Conservation (phyloP, 345 rosid species). For the Eucalyptus dawsonii region DNA sequence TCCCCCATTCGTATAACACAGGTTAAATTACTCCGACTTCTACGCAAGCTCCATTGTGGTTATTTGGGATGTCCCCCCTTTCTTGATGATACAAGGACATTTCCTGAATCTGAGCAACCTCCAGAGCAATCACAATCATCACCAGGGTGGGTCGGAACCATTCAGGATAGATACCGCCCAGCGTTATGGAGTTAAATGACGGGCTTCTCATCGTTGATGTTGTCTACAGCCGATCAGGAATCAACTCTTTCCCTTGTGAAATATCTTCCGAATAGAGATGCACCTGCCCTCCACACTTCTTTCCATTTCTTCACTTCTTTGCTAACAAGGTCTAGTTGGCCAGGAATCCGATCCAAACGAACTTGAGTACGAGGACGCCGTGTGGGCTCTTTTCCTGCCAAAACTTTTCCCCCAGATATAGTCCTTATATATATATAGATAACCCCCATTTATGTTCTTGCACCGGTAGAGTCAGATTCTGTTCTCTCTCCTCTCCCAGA, state of each 20-base stretch:
- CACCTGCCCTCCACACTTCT: constrained; percentile 13
- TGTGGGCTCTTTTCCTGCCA: constrained; percentile 45
- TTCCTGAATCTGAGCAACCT: constrained; percentile 33
- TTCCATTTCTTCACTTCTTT: constrained; percentile 18
- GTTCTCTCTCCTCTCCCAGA: constrained; percentile 42
- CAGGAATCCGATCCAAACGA: constrained; percentile 41
- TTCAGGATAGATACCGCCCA: constrained; percentile 40
- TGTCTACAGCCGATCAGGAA: constrained; percentile 62
- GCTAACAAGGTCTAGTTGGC: constrained; percentile 81
- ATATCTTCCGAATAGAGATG: constrained; percentile 47
- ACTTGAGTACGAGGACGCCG: constrained; percentile 55
- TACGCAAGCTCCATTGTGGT: constrained; percentile 56
- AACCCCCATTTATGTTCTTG: constrained; percentile 1
- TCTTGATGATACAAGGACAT: constrained; percentile 45
- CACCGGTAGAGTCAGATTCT: constrained; percentile 15
- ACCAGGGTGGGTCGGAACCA: constrained; percentile 42
- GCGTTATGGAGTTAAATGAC: constrained; percentile 31
- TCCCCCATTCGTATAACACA: constrained; percentile 29
- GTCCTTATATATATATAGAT: constrained; percentile 4
- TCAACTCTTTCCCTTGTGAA: constrained; percentile 49
- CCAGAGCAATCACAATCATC: constrained; percentile 40
- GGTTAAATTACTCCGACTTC: not conserved
- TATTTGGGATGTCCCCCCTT: constrained; percentile 62
- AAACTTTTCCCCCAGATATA: constrained; percentile 26
- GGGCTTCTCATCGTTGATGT: constrained; percentile 54